Conservation (phyloP, 2,329 filamentous ascomycete species). For the Aspergillus pseudoviridinutans region DNA sequence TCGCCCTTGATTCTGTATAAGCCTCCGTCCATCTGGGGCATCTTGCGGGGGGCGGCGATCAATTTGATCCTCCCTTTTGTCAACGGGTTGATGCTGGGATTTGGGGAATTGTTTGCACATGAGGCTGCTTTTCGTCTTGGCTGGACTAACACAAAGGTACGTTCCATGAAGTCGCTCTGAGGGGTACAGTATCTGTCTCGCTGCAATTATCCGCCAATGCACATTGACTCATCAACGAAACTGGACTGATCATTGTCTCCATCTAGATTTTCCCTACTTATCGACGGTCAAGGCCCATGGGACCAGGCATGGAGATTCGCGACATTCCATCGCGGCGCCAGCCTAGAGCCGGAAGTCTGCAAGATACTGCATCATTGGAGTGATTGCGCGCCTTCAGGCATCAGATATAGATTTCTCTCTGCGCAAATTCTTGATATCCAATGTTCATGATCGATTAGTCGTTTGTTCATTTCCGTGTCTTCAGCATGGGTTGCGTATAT, state of each 20-base stretch:
- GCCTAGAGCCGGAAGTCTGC: conserved; percentile 52
- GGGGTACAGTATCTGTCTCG: neutral
- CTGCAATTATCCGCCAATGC: neutral
- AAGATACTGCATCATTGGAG: conserved; percentile 67
- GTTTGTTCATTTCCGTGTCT: neutral
- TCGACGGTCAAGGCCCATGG: conserved; percentile 63
- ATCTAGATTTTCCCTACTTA: conserved; percentile 56
- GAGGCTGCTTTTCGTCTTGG: conserved; percentile 90
- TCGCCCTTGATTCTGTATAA: conserved; percentile 63
- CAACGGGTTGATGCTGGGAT: conserved; percentile 97
- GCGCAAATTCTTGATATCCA: neutral
- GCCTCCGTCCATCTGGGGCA: conserved; percentile 79
- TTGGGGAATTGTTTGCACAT: conserved; percentile 94
- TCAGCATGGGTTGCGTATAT: conserved; percentile 18
- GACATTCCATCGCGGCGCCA: conserved; percentile 58
- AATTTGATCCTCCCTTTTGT: conserved; percentile 94
- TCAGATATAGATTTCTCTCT: conserved; percentile 1
- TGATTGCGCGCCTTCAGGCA: conserved; percentile 30
- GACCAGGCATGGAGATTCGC: conserved; percentile 77
- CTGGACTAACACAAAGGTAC: conserved; percentile 90
- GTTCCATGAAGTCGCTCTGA: conserved; percentile 17
- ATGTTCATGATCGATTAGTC: neutral
- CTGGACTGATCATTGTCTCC: neutral
- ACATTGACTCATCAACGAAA: neutral
- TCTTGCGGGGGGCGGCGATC: conserved; percentile 85